These are phyloP conservation scores for Sanghuangporus sanghuang DNA, from an alignment of 1,284 basidiomycete species.

Conservation along the genomic window DNA sequence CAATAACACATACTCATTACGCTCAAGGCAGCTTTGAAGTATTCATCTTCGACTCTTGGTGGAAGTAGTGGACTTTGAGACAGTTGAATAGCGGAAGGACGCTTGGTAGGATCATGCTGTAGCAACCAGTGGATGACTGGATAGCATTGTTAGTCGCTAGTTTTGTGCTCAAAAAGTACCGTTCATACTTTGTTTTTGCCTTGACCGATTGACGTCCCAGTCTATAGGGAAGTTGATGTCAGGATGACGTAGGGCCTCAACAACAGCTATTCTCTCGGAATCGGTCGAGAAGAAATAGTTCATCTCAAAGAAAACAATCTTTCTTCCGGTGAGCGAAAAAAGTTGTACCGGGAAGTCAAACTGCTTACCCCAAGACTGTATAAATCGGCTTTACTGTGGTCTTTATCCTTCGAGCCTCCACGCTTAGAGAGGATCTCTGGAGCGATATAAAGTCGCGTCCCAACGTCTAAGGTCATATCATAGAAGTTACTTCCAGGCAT, in stretches of 20 bases:
- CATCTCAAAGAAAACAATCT: slow-evolving; percentile 99
- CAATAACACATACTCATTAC: slow-evolving; percentile 57
- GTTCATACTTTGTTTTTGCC: slow-evolving; percentile 62
- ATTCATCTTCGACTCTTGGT: slow-evolving; percentile 75
- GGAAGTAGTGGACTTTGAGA: slow-evolving; percentile 78
- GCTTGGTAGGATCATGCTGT: slow-evolving; percentile 76
- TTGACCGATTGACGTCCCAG: slow-evolving; percentile 64
- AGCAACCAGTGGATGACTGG: slow-evolving; percentile 79
- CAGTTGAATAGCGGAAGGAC: slow-evolving; percentile 83
- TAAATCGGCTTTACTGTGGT: slow-evolving; percentile 88
- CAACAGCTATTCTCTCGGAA: slow-evolving; percentile 80
- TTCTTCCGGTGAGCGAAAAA: slow-evolving; percentile 2
- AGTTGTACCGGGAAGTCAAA: not conserved
- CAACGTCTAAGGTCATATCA: slow-evolving; percentile 58
- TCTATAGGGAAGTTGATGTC: slow-evolving; percentile 68
- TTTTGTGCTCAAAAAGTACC: not conserved
- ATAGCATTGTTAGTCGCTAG: not conserved
- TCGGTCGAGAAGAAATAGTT: slow-evolving; percentile 85
- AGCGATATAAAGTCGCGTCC: slow-evolving; percentile 90
- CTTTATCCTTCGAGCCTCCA: slow-evolving; percentile 48
- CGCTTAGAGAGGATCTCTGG: slow-evolving; percentile 75
- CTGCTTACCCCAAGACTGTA: slow-evolving; percentile 81
- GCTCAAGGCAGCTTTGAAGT: slow-evolving; percentile 74
- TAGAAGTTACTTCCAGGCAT: not conserved
- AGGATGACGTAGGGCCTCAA: slow-evolving; percentile 73